Evolutionary conservation across 78 protist genomes (phyloP), one percentile per base, ranked within the genome.

Genomic region (Thecamonas trahens): DNA sequence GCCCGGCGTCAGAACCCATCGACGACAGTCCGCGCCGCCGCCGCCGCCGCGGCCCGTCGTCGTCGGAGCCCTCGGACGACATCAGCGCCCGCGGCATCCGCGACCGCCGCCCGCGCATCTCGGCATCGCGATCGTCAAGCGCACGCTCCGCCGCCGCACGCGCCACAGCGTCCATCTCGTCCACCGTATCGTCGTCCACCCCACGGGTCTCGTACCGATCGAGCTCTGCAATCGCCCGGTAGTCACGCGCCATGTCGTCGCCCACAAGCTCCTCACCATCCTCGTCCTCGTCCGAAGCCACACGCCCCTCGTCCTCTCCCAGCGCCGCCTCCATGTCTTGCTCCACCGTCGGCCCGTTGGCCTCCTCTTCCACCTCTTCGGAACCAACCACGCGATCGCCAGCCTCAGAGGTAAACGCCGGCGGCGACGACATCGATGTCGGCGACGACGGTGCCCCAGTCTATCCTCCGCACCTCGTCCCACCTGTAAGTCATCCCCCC

Each of bases 161-260:
- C 20, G 17, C 34, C 44, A 1, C 61, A 0, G 31, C 11, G 42
- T 2, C 22, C 54, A 65, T 65, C 5, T 6, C 54, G 8, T 44
- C 70, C 34, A 54, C 14, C 66, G 11, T 22, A 14, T 5, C 34
- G 53, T 64, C 70, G 37, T 64, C 70, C 11, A 64, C 7, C 22
- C 18, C 47, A 6, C 18, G 35, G 9, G 28, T 0, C 24, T 39
- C 53, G 55, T 64, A 64, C 18, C 28, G 52, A 26, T 64, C 70
- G 11, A 39, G 39, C 14, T 42, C 53, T 1, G 54, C 55, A 5
- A 17, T 64, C 24, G 22, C 32, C 52, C 24, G 53, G 70, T 64
- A 64, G 55, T 64, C 70, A 3, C 70, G 39, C 55, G 8, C 66
- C 52, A 39, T 38, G 66, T 39, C 44, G 6, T 38, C 52, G 11